Base-by-base conservation (phyloP, 78 protist genomes). In the Anaeramoeba flamelloides region DNA sequence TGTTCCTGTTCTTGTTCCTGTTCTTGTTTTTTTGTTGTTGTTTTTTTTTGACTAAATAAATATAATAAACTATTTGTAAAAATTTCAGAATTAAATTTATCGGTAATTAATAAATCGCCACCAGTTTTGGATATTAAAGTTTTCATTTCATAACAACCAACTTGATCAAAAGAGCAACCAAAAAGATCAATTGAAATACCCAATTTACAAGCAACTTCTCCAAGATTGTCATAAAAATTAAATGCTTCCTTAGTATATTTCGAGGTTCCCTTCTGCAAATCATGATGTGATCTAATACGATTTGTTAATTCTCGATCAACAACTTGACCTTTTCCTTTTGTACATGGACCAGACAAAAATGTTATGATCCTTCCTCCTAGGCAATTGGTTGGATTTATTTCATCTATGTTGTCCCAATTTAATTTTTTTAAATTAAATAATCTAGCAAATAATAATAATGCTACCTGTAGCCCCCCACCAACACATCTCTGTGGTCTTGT, bases 91-190 rank as follows among this genome's bases (percentile, higher is more conserved):
- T 76, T 17, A 17, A 76, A 76, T 17, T 39, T 39, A 17, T 76
- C 78, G 8, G 39, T 17, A 40, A 39, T 40, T 22, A 76, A 17
- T 22, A 39, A 17, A 26, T 22, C 8, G 8, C 83, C 83, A 32
- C 83, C 83, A 41, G 83, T 81, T 41, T 2, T 3, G 1, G n/a
- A 34, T 1, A 81, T 8, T 38, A 81, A 2, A 41, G 3, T 3
- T 1, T 2, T 31, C 83, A 81, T 81, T 64, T 81, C 83, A 41
- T 81, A 41, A 1, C 41, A 1, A 4, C 83, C 83, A 41, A 75
- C 31, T 81, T 81, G 76, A 2, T 53, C 64, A 2, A 81, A 39
- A 65, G 83, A 81, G 12, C 76, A 39, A 41, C 77, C 17, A 1
- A 39, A 81, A 41, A 81, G 4, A 41, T 81, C 83, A 2, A 81